Evolutionary conservation across 345 rosid species (phyloP), one percentile per base, ranked within the genome.

Genomic region (Kandelia obovata): DNA sequence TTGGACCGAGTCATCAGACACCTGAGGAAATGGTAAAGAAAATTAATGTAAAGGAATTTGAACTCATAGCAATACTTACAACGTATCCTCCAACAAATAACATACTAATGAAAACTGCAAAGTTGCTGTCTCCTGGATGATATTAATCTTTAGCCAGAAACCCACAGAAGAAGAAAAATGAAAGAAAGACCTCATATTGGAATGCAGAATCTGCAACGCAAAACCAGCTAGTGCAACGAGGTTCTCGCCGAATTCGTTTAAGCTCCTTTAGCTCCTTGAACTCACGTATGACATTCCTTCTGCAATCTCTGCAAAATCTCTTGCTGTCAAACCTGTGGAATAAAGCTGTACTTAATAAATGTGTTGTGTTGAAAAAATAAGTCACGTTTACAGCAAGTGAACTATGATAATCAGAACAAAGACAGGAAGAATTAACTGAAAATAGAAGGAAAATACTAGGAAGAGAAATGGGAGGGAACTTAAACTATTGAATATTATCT

Each of bases 231-330:
- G 96, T 90, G 83, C 99, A 95, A 65, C 83, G 89, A 65, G 92
- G 84, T 76, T 90, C 96, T 82, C 89, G 85, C 62, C 89, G 87
- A 83, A 87, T 75, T 67, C 97, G 91, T 81, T 90, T 95, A 67
- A 90, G 84, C 80, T 95, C 98, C 89, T 94, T 94, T 66, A 94
- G 83, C 72, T 88, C 97, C 85, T 92, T 95, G 78, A 90, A 95
- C 75, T 92, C 99, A 27, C 96, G 96, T 76, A 84, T 87, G 67
- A 95, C 99, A 61, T 90, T 92, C 74, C 88, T 84, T 81, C 97
- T 83, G 76, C 99, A 95, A 78, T 92, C 96, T 88, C 96, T 86
- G 77, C 99, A 95, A 83, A 95, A 95, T 79, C 94, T 88, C 84
- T 92, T 95, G 89, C 91, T 83, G 76, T 95, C 96, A 74, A 95